Evolutionary conservation across 2,329 filamentous ascomycete species (phyloP).

Genomic region (Chaetomiaceae sp.): DNA sequence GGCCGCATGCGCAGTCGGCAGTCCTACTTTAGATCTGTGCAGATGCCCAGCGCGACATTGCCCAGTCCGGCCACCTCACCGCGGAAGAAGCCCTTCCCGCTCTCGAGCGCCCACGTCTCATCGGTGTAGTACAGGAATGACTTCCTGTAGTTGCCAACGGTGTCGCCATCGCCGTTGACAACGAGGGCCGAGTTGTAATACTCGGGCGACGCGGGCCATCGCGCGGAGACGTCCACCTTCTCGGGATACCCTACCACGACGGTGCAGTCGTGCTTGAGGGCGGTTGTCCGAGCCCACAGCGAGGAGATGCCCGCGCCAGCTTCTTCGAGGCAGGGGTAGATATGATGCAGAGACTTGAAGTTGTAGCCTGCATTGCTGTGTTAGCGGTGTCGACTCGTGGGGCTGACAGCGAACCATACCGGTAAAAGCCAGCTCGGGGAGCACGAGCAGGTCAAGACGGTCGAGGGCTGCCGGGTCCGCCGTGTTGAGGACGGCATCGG

Average conservation of each 20-base stretch:
- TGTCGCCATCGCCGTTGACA: slow-evolving; percentile 54
- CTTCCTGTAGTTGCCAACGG: slow-evolving; percentile 56
- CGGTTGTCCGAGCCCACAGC: slow-evolving; percentile 63
- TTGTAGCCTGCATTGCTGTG: slow-evolving; percentile 59
- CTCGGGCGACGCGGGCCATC: slow-evolving; percentile 47
- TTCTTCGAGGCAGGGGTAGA: slow-evolving; percentile 62
- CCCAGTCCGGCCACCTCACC: slow-evolving; percentile 43
- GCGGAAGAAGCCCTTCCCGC: slow-evolving; percentile 43
- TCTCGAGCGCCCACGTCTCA: slow-evolving; percentile 56
- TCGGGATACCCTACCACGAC: slow-evolving; percentile 74
- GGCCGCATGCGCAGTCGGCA: slow-evolving; percentile 21
- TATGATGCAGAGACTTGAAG: slow-evolving; percentile 63
- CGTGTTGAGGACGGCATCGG: slow-evolving; percentile 55
- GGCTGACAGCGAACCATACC: slow-evolving; percentile 40
- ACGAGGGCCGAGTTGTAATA: slow-evolving; percentile 53
- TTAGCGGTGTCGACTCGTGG: not conserved
- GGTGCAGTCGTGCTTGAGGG: slow-evolving; percentile 58
- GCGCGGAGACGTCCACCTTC: slow-evolving; percentile 45
- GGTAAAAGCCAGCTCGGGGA: slow-evolving; percentile 71
- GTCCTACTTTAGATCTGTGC: slow-evolving; percentile 58
- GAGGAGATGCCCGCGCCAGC: slow-evolving; percentile 60
- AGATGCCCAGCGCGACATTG: slow-evolving; percentile 52
- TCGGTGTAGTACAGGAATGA: slow-evolving; percentile 53
- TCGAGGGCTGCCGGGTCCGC: slow-evolving; percentile 51
- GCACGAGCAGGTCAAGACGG: slow-evolving; percentile 62